Conservation (phyloP, 257 asterid genomes). For the Solanum gandarillasii region DNA sequence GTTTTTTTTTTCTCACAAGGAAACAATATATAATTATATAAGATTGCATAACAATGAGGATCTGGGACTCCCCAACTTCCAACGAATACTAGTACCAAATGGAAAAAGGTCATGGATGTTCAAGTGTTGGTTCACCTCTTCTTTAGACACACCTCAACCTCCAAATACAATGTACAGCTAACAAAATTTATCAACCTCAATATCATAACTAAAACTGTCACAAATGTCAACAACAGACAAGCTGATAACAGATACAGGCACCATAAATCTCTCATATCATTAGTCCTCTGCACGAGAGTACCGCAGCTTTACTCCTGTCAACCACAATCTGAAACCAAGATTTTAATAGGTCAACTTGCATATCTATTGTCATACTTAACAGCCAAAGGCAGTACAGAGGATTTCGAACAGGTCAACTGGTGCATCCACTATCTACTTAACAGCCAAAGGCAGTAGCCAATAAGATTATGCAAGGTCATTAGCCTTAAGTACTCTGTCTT, state of each 20-base stretch:
- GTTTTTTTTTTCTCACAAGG: not conserved
- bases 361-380: not conserved
- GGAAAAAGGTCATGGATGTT: not conserved
- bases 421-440: not conserved
- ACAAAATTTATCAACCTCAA: not conserved
- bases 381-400: not conserved
- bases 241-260: not conserved
- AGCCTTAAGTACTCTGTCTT: not conserved
- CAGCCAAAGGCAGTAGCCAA: not conserved
- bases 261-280: not conserved
- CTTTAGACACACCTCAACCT: not conserved
- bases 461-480: not conserved
- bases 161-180: conserved; percentile 4
- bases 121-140: not conserved
- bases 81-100: not conserved
- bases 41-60: not conserved
- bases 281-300: not conserved
- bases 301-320: not conserved
- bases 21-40: not conserved
- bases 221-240: not conserved
- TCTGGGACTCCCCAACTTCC: not conserved
- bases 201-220: not conserved
- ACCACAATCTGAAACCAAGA: not conserved
- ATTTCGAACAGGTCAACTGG: not conserved
- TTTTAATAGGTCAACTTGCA: not conserved